A percentile compares a stretch with the other conserved stretches of the same genome.
phyloP scores from a whole-genome alignment of 2,329 filamentous ascomycete species.

The Ophiostoma ips region DNA sequence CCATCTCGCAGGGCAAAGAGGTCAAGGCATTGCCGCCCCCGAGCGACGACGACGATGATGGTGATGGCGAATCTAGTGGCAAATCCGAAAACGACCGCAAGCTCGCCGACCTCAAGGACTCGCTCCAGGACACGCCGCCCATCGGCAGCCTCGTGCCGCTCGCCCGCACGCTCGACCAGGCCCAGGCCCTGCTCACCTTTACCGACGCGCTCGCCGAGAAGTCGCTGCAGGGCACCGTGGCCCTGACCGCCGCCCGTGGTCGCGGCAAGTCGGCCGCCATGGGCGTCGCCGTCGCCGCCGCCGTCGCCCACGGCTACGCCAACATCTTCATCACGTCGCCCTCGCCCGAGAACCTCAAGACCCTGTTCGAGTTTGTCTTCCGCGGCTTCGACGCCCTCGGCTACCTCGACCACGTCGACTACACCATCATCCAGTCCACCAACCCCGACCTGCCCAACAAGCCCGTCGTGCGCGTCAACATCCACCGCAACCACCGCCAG shows the following conservation, averaged over 20 bases:
- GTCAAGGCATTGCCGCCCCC: slow-evolving; percentile 70
- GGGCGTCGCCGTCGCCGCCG: slow-evolving; percentile 85
- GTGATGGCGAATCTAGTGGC: slow-evolving; percentile 45
- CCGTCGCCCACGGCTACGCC: slow-evolving; percentile 90
- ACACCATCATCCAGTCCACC: slow-evolving; percentile 94
- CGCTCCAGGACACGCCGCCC: slow-evolving; percentile 69
- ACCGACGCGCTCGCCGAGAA: slow-evolving; percentile 95
- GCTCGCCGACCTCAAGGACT: slow-evolving; percentile 76
- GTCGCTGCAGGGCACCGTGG: slow-evolving; percentile 83
- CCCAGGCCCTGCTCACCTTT: slow-evolving; percentile 91
- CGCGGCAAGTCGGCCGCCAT: slow-evolving; percentile 94
- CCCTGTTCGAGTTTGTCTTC: slow-evolving; percentile 94
- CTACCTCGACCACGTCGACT: slow-evolving; percentile 91
- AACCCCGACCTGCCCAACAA: slow-evolving; percentile 94
- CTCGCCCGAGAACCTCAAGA: slow-evolving; percentile 96
- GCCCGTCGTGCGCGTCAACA: slow-evolving; percentile 91
- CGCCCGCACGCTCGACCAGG: slow-evolving; percentile 85
- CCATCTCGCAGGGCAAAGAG: slow-evolving; percentile 88
- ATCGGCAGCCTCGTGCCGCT: slow-evolving; percentile 73
- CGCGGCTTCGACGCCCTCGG: slow-evolving; percentile 92
- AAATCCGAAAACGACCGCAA: slow-evolving; percentile 66
- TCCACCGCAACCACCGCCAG: slow-evolving; percentile 87
- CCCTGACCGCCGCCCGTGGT: slow-evolving; percentile 83
- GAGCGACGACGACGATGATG: slow-evolving; percentile 52
- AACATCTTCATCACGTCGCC: slow-evolving; percentile 99